Percentiles rank a stretch among this genome's conserved stretches.
Evolutionary conservation across 495 filamentous ascomycete species (phyloP).

Genomic region (Annulohypoxylon stygium): DNA sequence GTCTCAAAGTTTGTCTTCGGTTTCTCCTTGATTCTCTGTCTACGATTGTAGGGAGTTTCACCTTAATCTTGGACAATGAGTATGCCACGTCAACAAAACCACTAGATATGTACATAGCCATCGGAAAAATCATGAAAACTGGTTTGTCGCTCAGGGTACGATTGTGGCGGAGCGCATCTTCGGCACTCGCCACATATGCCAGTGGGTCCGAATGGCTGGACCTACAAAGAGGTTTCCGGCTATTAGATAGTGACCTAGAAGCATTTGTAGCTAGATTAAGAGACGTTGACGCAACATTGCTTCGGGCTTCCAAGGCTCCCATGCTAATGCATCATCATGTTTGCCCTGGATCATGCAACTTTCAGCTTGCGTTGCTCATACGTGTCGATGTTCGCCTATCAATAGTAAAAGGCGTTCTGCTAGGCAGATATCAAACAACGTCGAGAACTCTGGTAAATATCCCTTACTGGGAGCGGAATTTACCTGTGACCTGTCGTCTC

Average conservation of each 20-base stretch:
- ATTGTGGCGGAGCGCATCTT: conserved; percentile 51
- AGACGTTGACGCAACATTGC: conserved; percentile 33
- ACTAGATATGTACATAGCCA: conserved; percentile 38
- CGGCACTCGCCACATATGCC: conserved; percentile 45
- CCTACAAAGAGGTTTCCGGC: conserved; percentile 32
- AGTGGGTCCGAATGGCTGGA: conserved; percentile 37
- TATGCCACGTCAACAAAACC: conserved; percentile 48
- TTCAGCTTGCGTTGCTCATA: conserved; percentile 46
- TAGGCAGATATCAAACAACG: conserved; percentile 24
- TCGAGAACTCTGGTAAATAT: conserved; percentile 3
- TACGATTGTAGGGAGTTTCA: conserved; percentile 12
- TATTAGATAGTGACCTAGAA: conserved; percentile 19
- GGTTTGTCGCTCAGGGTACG: conserved; percentile 34
- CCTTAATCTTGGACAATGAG: conserved; percentile 35
- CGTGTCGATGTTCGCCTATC: conserved; percentile 9
- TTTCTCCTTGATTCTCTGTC: conserved; percentile 15
- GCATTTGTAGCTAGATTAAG: conserved; percentile 12
- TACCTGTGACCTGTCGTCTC: conserved; percentile 14
- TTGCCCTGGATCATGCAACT: conserved; percentile 45
- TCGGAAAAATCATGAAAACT: conserved; percentile 9
- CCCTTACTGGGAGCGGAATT: conserved; percentile 9
- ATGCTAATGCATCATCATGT: conserved; percentile 40
- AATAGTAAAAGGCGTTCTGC: conserved; percentile 10
- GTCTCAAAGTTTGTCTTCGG: conserved; percentile 24
- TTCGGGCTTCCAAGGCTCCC: conserved; percentile 18